These are phyloP conservation scores for Astragalus membranaceus DNA, from an alignment of 306 rosid species.

Conservation along the genomic window DNA sequence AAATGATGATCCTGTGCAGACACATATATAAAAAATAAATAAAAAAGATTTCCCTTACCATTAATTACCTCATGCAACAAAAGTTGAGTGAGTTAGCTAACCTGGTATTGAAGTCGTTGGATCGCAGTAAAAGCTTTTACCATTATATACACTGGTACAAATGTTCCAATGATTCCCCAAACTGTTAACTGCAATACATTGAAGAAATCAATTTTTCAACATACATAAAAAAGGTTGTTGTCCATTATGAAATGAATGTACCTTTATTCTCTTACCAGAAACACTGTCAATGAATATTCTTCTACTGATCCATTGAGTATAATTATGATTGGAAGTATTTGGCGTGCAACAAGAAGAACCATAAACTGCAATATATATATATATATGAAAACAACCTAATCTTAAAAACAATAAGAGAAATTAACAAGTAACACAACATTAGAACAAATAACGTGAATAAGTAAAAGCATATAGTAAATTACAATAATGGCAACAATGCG, in stretches of 20 bases:
- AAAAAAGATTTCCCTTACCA: background rate
- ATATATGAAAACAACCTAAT: background rate
- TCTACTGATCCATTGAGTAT: constrained; percentile 40
- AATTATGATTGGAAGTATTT: constrained; percentile 55
- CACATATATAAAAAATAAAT: background rate
- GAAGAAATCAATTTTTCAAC: background rate
- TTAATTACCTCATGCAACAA: background rate
- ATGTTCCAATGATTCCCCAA: constrained; percentile 54
- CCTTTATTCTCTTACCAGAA: constrained; percentile 34
- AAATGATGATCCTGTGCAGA: constrained; percentile 24
- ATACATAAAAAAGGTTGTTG: background rate
- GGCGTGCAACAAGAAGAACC: constrained; percentile 63
- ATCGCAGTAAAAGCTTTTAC: constrained; percentile 43
- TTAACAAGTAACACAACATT: background rate
- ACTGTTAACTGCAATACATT: constrained; percentile 43
- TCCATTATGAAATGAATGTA: background rate
- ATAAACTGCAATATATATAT: constrained; percentile 48
- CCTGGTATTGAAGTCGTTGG: constrained; percentile 56
- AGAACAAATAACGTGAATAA: background rate
- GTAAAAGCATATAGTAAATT: constrained; percentile 31
- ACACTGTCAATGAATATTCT: constrained; percentile 46
- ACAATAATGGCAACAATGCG: constrained; percentile 66
- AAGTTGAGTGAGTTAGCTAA: background rate
- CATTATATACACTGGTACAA: constrained; percentile 55
- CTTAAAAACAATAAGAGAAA: background rate